A percentile compares a stretch with the other conserved stretches of the same genome.
Evolutionary conservation across 352 stramenopile species (phyloP).

Genomic region (Globisporangium carolinianum): DNA sequence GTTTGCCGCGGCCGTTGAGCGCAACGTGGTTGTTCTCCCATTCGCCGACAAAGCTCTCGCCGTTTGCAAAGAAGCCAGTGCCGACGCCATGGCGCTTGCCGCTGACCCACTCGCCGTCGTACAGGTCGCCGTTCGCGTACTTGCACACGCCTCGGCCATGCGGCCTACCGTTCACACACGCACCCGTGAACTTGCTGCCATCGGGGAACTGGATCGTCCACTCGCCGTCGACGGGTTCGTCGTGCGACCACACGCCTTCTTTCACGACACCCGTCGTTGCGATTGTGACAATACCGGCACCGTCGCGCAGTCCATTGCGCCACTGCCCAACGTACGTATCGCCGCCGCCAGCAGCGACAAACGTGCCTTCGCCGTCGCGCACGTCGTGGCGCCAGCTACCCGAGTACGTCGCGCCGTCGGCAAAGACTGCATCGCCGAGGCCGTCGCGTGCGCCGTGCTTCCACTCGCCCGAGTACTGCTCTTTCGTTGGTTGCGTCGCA

Average conservation of each 20-base stretch:
- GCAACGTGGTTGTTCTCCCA: slow-evolving; percentile 81
- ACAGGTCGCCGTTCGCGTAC: slow-evolving; percentile 79
- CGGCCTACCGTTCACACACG: slow-evolving; percentile 52
- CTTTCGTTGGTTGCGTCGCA: slow-evolving; percentile 12
- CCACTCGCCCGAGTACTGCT: slow-evolving; percentile 67
- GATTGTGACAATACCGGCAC: slow-evolving; percentile 35
- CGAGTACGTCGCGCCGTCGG: slow-evolving; percentile 49
- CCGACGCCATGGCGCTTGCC: slow-evolving; percentile 70
- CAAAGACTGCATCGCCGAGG: slow-evolving; percentile 48
- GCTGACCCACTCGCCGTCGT: slow-evolving; percentile 77
- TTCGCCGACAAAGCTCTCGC: slow-evolving; percentile 65
- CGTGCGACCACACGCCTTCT: slow-evolving; percentile 51
- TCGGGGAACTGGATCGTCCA: slow-evolving; percentile 78
- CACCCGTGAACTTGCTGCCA: slow-evolving; percentile 65
- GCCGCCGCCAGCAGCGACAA: slow-evolving; percentile 16
- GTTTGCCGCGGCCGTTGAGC: slow-evolving; percentile 56
- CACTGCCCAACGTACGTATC: slow-evolving; percentile 76
- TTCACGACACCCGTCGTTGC: slow-evolving; percentile 48
- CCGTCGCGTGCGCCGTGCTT: slow-evolving; percentile 40
- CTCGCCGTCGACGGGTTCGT: slow-evolving; percentile 56
- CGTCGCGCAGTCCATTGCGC: slow-evolving; percentile 40
- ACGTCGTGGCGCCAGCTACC: slow-evolving; percentile 47
- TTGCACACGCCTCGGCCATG: slow-evolving; percentile 72
- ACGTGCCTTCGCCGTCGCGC: slow-evolving; percentile 58
- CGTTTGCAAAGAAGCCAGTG: slow-evolving; percentile 66